Base-by-base conservation (phyloP, 129 eudicot genomes). In the Pseudognaphalium luteoalbum region DNA sequence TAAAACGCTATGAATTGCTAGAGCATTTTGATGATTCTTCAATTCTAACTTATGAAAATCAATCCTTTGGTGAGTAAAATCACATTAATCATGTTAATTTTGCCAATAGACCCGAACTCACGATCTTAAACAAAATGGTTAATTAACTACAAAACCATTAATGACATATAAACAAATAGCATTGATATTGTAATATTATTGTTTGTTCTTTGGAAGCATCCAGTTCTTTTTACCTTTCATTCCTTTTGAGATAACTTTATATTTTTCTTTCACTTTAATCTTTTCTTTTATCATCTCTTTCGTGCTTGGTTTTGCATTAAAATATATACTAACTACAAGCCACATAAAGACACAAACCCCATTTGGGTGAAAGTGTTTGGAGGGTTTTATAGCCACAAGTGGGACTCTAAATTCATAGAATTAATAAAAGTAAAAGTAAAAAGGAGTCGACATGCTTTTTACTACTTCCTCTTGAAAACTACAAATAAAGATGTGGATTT, bases 301-400 rank as follows among this genome's bases (percentile, higher is more conserved):
- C 64, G 28, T 64, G 67, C 68, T 64, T 72, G 67, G 32, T 51
- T 60, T 64, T 64, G 73, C 78, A 72, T 79, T 63, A 67, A 51
- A 72, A 79, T 25, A 25, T 25, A 17, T 59, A 73, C 22, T 63
- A 78, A 71, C 77, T 62, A 71, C 82, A 78, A 78, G 17, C 58
- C 77, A 71, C 82, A 71, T 62, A 78, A 71, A 78, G 77, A 64
- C 82, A 71, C 66, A 56, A 72, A 63, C 16, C 35, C 68, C 73
- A 79, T 64, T 72, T 54, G 78, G 78, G 72, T 72, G 66, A 32
- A 79, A 79, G 82, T 62, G 77, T 71, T 78, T 47, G 82, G 71
- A 71, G 47, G 56, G 78, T 79, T 71, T 72, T 66, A 34, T 54
- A 33, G 42, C 32, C 60, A 72, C 66, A 72, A 79, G 78, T 72